These are phyloP conservation scores for Arctostaphylos glauca DNA, from an alignment of 148 eudicot species.

Conservation along the genomic window DNA sequence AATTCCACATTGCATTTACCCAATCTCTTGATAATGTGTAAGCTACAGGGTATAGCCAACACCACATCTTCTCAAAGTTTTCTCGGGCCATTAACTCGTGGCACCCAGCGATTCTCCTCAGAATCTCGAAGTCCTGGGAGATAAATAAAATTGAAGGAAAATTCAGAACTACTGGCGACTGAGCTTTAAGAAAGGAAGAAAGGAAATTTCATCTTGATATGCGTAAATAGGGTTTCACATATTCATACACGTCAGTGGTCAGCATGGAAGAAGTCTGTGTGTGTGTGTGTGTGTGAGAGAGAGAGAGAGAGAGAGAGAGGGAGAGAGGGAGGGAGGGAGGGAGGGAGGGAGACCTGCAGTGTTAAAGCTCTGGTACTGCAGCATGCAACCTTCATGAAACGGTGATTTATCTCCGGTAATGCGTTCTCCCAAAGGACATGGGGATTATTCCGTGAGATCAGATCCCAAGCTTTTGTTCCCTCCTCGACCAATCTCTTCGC, in stretches of 20 bases:
- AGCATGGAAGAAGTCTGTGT: not conserved
- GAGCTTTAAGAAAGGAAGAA: not conserved
- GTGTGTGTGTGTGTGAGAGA: not conserved
- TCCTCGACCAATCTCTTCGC: slow-evolving; percentile 78
- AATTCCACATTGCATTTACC: slow-evolving; percentile 65
- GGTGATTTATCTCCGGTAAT: slow-evolving; percentile 57
- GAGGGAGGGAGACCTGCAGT: slow-evolving; percentile 54
- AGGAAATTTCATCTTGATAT: not conserved
- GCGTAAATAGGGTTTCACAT: not conserved
- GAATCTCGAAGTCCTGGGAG: slow-evolving; percentile 72
- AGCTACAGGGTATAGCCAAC: slow-evolving; percentile 92
- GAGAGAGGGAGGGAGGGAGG: slow-evolving; percentile 9
- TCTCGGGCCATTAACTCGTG: slow-evolving; percentile 57
- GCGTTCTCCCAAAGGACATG: slow-evolving; percentile 73
- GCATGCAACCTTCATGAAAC: slow-evolving; percentile 64
- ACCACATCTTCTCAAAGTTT: slow-evolving; percentile 83
- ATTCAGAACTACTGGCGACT: not conserved
- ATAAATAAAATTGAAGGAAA: not conserved
- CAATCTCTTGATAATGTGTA: slow-evolving; percentile 56
- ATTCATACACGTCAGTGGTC: not conserved
- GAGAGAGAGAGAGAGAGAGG: not conserved
- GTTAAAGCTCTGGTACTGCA: slow-evolving; percentile 66
- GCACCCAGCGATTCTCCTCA: slow-evolving; percentile 69
- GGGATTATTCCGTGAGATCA: slow-evolving; percentile 49
- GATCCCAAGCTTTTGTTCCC: slow-evolving; percentile 72